These are phyloP conservation scores for Kodamaea nitidulidarum DNA, from an alignment of 805 yeast genomes.

Conservation along the genomic window DNA sequence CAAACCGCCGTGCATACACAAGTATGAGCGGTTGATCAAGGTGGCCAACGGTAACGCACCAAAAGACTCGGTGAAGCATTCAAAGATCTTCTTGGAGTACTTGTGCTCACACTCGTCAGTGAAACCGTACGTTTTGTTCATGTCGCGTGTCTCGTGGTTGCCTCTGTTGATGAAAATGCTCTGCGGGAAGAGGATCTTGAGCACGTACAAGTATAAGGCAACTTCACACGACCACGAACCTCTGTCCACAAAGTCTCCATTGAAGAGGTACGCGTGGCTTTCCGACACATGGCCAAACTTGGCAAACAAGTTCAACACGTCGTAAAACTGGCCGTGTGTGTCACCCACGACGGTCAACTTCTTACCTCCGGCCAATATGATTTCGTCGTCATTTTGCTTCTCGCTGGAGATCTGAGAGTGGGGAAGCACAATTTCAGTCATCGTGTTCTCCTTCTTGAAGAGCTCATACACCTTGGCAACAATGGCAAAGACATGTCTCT, in stretches of 20 bases:
- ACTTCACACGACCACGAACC: constrained; percentile 99
- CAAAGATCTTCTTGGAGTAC: constrained; percentile 74
- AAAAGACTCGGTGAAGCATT: constrained; percentile 81
- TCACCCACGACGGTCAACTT: constrained; percentile 90
- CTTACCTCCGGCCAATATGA: constrained; percentile 26
- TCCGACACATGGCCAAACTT: constrained; percentile 67
- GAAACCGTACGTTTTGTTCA: constrained; percentile 96
- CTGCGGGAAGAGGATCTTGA: constrained; percentile 73
- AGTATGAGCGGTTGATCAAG: constrained; percentile 68
- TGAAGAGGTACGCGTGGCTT: constrained; percentile 75
- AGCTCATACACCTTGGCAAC: constrained; percentile 65
- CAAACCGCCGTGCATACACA: constrained; percentile 95
- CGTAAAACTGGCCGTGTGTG: constrained; percentile 95
- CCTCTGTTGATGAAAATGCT: constrained; percentile 82
- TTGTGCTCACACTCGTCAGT: constrained; percentile 93
- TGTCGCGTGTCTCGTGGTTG: constrained; percentile 93
- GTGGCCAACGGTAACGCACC: constrained; percentile 83
- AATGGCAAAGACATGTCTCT: constrained; percentile 77
- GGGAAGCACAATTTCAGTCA: constrained; percentile 62
- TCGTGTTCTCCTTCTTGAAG: constrained; percentile 61
- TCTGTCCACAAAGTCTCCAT: constrained; percentile 97
- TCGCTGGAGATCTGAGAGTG: constrained; percentile 26
- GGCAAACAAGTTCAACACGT: constrained; percentile 74
- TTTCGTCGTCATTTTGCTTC: constrained; percentile 23
- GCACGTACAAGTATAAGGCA: constrained; percentile 70